A percentile compares a stretch with the other conserved stretches of the same genome.
These are phyloP conservation scores for Aspergillus sparsus DNA, from an alignment of 495 filamentous ascomycete species.

Conservation along the genomic window DNA sequence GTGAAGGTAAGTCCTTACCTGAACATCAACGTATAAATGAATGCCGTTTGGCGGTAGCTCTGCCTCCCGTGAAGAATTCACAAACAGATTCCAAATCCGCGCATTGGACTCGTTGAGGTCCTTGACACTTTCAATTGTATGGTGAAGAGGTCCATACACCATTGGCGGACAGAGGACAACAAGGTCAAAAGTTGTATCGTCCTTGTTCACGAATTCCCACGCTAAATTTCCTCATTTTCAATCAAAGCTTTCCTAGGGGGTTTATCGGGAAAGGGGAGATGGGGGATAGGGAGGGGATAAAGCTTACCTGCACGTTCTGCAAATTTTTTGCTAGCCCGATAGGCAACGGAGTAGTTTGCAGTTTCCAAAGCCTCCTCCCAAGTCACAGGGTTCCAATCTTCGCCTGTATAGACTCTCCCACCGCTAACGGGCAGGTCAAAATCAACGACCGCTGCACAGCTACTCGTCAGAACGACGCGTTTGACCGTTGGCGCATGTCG, in stretches of 20 bases:
- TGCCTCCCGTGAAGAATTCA: too few relatives aligned
- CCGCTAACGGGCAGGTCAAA: neutral
- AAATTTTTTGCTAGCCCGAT: neutral
- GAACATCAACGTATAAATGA: too few relatives aligned
- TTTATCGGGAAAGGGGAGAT: too few relatives aligned
- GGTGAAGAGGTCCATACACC: neutral
- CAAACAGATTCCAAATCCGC: too few relatives aligned
- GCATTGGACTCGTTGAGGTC: too few relatives aligned
- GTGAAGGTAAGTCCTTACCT: too few relatives aligned
- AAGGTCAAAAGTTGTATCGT: neutral
- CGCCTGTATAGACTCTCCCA: neutral
- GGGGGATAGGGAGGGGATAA: neutral
- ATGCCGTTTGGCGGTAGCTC: too few relatives aligned
- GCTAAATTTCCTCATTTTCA: neutral
- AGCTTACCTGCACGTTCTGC: neutral
- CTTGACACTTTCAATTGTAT: neutral
- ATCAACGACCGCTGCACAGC: neutral
- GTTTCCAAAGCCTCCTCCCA: neutral
- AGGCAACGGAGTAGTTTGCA: neutral
- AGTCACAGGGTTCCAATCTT: neutral
- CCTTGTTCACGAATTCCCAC: neutral
- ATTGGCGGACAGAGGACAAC: neutral
- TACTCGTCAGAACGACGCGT: neutral
- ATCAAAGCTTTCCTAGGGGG: too few relatives aligned
- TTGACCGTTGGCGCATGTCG: neutral